Evolutionary conservation across 192 early-diverging fungal genomes (phyloP).

Genomic region (Coemansia aciculifera): DNA sequence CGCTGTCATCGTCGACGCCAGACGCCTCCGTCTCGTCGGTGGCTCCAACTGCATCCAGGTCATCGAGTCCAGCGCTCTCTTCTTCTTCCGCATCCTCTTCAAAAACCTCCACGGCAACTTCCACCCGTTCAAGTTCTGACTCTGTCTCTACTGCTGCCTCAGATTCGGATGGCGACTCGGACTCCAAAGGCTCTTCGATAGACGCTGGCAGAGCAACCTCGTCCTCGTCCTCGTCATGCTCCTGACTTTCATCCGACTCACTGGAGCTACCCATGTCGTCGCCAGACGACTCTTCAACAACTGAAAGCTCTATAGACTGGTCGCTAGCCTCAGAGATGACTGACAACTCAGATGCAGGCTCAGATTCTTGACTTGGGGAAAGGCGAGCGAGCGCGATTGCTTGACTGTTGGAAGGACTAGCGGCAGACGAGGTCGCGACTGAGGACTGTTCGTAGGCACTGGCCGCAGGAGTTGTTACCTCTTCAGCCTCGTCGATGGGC

Average conservation of each 20-base stretch:
- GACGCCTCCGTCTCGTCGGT: not conserved
- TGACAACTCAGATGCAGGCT: not conserved
- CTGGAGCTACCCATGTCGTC: not conserved
- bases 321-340: not conserved
- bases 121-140: conserved; percentile 5
- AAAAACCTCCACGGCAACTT: not conserved
- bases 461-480: conserved; percentile 19
- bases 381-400: not conserved
- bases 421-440: not conserved
- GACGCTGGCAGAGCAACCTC: conserved; percentile 3
- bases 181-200: conserved; percentile 1
- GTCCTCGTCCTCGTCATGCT: not conserved
- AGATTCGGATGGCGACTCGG: conserved; percentile 2
- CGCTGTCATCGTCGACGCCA: not conserved
- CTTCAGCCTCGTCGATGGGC: conserved; percentile 44
- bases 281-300: conserved; percentile 12
- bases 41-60: not conserved
- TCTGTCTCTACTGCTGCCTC: conserved; percentile 13
- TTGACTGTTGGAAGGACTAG: conserved; percentile 8
- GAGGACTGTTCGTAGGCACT: conserved; percentile 6
- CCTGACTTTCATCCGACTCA: conserved; percentile 1
- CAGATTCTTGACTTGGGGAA: not conserved
- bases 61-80: not conserved
- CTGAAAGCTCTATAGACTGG: conserved; percentile 19
- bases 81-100: conserved; percentile 11